Conservation (phyloP, 2,329 filamentous ascomycete species). For the Coniochaeta hoffmannii region DNA sequence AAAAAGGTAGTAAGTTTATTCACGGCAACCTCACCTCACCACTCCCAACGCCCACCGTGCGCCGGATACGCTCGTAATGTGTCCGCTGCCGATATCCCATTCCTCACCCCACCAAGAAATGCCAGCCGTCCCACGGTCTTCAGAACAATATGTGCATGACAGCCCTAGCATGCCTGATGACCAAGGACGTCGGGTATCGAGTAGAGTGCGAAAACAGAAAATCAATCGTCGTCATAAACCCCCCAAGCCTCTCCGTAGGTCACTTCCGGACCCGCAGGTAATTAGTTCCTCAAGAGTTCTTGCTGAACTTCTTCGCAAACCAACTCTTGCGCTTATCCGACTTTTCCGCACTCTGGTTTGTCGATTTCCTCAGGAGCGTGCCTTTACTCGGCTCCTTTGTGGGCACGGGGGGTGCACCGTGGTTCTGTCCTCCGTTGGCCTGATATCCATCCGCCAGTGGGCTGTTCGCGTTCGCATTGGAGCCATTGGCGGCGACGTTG, state of each 20-base stretch:
- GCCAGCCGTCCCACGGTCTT: neutral
- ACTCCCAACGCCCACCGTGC: neutral
- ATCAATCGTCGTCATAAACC: too few relatives aligned
- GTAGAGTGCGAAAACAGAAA: neutral
- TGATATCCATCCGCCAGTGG: conserved; percentile 12
- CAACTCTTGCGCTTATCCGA: conserved; percentile 81
- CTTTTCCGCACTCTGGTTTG: conserved; percentile 7
- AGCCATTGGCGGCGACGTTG: conserved; percentile 19
- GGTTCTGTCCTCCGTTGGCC: conserved; percentile 8
- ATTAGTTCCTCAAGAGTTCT: conserved; percentile 26
- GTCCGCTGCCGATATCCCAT: neutral
- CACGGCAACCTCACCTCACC: neutral
- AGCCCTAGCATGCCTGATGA: neutral
- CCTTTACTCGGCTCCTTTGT: conserved; percentile 20
- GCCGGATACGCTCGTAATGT: neutral
- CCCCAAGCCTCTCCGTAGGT: too few relatives aligned
- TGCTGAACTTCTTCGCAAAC: conserved; percentile 79
- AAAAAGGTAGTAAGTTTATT: neutral
- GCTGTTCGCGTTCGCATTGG: conserved; percentile 7
- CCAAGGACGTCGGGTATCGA: conserved; percentile 6
- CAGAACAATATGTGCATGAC: neutral
- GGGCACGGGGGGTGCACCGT: conserved; percentile 21
- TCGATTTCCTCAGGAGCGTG: conserved; percentile 17
- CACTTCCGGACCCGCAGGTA: too few relatives aligned
- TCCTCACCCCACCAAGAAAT: neutral